Evolutionary conservation across 116 monocot genomes (phyloP), one percentile per base, ranked within the genome.

Genomic region (Cymodocea nodosa): DNA sequence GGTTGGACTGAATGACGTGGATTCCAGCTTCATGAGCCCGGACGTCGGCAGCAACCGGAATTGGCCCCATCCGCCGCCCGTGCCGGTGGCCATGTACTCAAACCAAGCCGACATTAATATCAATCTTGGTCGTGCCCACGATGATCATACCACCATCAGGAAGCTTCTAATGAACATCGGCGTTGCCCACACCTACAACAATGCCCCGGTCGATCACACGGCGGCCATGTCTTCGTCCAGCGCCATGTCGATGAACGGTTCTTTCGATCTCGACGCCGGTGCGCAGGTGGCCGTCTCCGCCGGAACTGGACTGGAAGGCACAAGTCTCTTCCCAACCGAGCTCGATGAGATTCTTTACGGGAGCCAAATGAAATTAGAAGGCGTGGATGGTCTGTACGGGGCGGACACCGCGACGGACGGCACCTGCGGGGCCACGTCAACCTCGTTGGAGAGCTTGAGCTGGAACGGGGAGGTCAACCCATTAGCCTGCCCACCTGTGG

Each of bases 381-480:
- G 64, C 15, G 3, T 64, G 10, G 49, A 44, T 17, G 52, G 52
- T 0, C 7, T 72, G 0, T 72, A 8, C 20, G 72, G 64, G 16
- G 56, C 12, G 34, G 74, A 59, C 35, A 16, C 13, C 5, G 44
- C 7, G 44, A 30, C 60, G 69, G 15, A 51, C 5, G 57, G 44
- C 23, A 69, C 64, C 60, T 48, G 40, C 15, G 59, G 59, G 25
- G 59, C 74, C 53, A 16, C 30, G 62, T 25, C 5, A 4, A 63
- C 66, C 51, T 68, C 68, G 19, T 56, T 67, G 5, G 56, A 62
- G 35, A 75, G 67, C 62, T 51, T 74, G 71, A 79, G 52, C 68
- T 76, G 71, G 75, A 58, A 44, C 23, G 71, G 68, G 9, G 52
- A 44, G 30, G 39, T 70, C 6, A 63, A 63, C 24, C 66, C 75